Evolutionary conservation across 2,329 filamentous ascomycete genomes (phyloP).

Genomic region (Trichoderma cornu-damae): DNA sequence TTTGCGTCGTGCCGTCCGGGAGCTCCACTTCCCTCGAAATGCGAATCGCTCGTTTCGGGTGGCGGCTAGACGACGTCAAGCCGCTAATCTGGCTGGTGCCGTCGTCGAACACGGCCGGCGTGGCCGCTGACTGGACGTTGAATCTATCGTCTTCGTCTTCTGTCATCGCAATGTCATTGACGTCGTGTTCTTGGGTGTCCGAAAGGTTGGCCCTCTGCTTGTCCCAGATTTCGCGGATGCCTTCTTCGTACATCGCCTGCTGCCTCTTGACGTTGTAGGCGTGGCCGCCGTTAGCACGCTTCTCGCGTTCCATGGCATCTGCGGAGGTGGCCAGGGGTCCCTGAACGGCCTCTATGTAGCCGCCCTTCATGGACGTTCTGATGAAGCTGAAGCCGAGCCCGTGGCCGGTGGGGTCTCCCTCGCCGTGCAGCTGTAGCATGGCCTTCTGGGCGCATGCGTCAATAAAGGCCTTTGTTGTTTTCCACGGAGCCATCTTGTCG

Average conservation of each 20-base stretch:
- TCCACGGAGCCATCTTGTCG: conserved; percentile 90
- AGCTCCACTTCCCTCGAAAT: conserved; percentile 62
- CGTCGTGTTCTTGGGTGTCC: conserved; percentile 63
- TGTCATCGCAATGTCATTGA: conserved; percentile 53
- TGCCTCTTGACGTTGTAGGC: conserved; percentile 97
- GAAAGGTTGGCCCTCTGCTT: conserved; percentile 75
- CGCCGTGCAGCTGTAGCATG: conserved; percentile 91
- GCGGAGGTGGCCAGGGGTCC: conserved; percentile 63
- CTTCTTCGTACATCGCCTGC: conserved; percentile 84
- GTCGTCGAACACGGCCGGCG: conserved; percentile 67
- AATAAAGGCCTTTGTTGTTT: conserved; percentile 92
- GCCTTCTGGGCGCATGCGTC: conserved; percentile 91
- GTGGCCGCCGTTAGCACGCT: conserved; percentile 86
- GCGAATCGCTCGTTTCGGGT: conserved; percentile 60
- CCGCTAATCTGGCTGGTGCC: conserved; percentile 73
- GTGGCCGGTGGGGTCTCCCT: conserved; percentile 89
- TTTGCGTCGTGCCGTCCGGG: conserved; percentile 49
- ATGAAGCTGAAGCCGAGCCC: conserved; percentile 96
- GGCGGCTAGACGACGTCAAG: conserved; percentile 59
- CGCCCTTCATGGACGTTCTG: conserved; percentile 97
- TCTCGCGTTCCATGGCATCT: conserved; percentile 80
- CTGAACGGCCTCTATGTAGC: conserved; percentile 76
- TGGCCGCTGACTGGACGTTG: conserved; percentile 64
- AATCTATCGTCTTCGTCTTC: conserved; percentile 63
- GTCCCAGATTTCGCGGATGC: conserved; percentile 89